Percentiles rank a stretch among this genome's conserved stretches.
Conservation (phyloP, 208 protist species). For the Entamoeba dispar region DNA sequence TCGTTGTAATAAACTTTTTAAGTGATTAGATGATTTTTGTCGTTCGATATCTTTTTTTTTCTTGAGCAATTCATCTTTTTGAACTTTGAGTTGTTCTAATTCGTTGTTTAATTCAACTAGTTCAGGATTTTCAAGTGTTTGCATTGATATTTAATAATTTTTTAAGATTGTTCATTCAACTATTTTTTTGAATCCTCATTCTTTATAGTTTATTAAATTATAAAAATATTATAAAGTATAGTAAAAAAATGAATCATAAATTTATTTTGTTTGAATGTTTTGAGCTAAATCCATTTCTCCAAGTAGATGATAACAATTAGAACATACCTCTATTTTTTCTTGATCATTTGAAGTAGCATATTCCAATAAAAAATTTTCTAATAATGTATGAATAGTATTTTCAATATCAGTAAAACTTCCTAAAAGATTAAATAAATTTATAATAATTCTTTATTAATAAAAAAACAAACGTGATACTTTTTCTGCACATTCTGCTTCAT, state of each 20-base stretch:
- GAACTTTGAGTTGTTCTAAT: neutral
- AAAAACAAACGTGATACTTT: neutral
- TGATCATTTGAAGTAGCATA: neutral
- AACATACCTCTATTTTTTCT: neutral
- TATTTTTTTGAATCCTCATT: too few relatives aligned
- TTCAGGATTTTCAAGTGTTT: neutral
- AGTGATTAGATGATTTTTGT: neutral
- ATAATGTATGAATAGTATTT: neutral
- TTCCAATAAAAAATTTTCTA: neutral
- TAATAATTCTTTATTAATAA: too few relatives aligned
- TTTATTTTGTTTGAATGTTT: neutral
- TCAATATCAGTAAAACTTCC: neutral
- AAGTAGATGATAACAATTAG: neutral
- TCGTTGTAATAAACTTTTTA: neutral
- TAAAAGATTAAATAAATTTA: neutral
- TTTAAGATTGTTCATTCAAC: too few relatives aligned
- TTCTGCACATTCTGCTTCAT: neutral
- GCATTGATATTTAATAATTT: too few relatives aligned
- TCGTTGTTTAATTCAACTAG: neutral
- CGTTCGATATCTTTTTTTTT: neutral
- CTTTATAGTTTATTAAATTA: too few relatives aligned
- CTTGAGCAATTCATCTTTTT: neutral
- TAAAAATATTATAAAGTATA: too few relatives aligned
- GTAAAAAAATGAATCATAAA: neutral
- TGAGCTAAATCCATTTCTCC: neutral